These are phyloP conservation scores for Podaxis sp. DNA, from an alignment of 768 basidiomycete species.

Conservation along the genomic window DNA sequence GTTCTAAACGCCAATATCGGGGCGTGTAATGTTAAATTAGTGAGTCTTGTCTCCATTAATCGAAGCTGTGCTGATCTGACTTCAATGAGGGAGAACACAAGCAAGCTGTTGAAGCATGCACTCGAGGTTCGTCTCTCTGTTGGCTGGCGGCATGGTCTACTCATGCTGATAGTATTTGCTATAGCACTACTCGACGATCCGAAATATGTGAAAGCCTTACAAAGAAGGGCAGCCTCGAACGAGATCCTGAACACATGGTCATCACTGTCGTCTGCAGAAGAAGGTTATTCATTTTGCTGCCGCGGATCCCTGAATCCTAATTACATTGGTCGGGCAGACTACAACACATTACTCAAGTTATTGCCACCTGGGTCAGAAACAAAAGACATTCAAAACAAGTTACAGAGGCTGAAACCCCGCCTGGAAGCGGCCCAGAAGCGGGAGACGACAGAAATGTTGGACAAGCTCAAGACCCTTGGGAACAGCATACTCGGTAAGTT, in stretches of 20 bases:
- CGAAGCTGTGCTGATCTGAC: conserved; percentile 11
- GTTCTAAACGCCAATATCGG: conserved; percentile 86
- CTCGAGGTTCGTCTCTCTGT: conserved; percentile 51
- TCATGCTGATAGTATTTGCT: background rate
- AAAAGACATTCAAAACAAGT: conserved; percentile 45
- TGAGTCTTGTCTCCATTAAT: conserved; percentile 32
- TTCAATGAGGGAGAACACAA: conserved; percentile 67
- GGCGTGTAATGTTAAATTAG: conserved; percentile 81
- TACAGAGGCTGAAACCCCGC: conserved; percentile 62
- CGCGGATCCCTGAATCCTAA: background rate
- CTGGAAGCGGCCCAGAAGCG: conserved; percentile 76
- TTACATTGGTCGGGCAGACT: conserved; percentile 52
- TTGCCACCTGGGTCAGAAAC: conserved; percentile 53
- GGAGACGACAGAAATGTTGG: conserved; percentile 91
- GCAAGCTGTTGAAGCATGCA: conserved; percentile 78
- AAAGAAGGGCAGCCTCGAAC: conserved; percentile 85
- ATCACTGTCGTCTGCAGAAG: conserved; percentile 76
- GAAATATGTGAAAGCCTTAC: conserved; percentile 81
- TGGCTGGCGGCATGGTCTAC: background rate
- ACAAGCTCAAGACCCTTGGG: conserved; percentile 89
- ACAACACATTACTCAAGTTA: conserved; percentile 65
- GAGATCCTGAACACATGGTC: conserved; percentile 82
- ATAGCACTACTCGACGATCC: conserved; percentile 87
- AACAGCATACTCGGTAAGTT: conserved; percentile 81
- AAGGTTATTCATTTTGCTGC: conserved; percentile 51